Evolutionary conservation across 192 early-diverging fungal species (phyloP), one percentile per base, ranked within the genome.

Genomic region (Phlyctochytrium planicorne): DNA sequence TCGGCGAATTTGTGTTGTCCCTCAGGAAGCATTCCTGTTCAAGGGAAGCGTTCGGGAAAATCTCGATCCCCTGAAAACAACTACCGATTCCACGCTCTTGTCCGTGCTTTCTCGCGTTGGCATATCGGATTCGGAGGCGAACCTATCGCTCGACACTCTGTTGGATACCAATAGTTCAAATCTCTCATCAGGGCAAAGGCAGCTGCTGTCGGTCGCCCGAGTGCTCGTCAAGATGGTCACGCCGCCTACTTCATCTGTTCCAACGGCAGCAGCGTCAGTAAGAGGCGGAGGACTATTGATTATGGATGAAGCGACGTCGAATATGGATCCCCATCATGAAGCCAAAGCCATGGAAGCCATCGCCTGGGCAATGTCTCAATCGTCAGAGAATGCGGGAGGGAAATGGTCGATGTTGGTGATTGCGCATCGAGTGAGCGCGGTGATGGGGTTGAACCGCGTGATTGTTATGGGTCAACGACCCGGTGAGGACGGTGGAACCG

Each of bases 241-340:
- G 34, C 57, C 20, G 56, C 55, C n/a, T 29, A 35, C 20, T 30
- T 69, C 4, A 66, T 66, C 50, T 52, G 33, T 33, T 2, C 2
- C 27, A 35, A 31, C 10, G 36, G 52, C 52, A 32, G 16, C 27
- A 53, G 60, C 3, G 30, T n/a, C n/a, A n/a, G n/a, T n/a, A n/a
- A n/a, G 59, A 12, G n/a, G 63, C 24, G 27, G 36, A n/a, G 87
- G 25, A 52, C 83, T 90, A 20, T 47, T 76, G 20, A 59, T 81
- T 16, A 33, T 84, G 36, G 82, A 84, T 53, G 82, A 83, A 57
- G 93, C 94, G 0, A 97, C 96, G 0, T 94, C 92, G 20, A 87
- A 85, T 1, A 89, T 95, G 2, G 96, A 98, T 67, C 82, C 88
- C n/a, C n/a, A n/a, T n/a, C n/a, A n/a, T n/a, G n/a, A n/a, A n/a